Conservation (phyloP, 768 basidiomycete genomes). For the Lactarius pseudohatsudake region DNA sequence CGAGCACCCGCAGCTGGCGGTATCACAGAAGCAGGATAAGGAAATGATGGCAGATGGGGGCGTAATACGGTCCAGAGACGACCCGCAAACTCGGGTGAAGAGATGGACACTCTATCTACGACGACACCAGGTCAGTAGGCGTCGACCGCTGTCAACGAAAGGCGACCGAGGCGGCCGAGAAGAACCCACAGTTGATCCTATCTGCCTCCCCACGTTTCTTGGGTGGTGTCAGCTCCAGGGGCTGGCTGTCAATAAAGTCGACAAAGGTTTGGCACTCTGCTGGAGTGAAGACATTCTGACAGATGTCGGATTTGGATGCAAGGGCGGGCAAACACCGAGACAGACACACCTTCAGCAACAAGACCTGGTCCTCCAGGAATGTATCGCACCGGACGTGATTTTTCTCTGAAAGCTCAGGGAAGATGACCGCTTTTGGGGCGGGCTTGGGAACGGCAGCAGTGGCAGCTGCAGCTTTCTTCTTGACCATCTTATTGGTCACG, state of each 20-base stretch:
- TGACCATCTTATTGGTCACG: constrained; percentile 11
- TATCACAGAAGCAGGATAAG: constrained; percentile 39
- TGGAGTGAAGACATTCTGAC: constrained; percentile 54
- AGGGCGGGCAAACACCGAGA: neutral
- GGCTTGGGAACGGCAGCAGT: neutral
- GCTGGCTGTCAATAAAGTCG: constrained; percentile 57
- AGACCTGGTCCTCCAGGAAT: constrained; percentile 63
- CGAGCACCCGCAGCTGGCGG: constrained; percentile 35
- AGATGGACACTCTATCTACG: constrained; percentile 61
- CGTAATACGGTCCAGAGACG: constrained; percentile 48
- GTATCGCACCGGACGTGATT: constrained; percentile 15
- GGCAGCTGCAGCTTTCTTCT: constrained; percentile 4
- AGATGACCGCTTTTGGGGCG: constrained; percentile 7
- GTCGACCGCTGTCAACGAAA: neutral
- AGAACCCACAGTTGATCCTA: constrained; percentile 60
- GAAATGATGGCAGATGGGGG: constrained; percentile 61
- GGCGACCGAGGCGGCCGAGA: neutral
- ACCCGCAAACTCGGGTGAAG: constrained; percentile 57
- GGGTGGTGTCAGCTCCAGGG: constrained; percentile 65
- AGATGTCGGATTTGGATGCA: neutral
- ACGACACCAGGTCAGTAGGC: constrained; percentile 2
- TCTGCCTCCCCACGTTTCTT: constrained; percentile 74
- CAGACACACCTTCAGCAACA: constrained; percentile 54
- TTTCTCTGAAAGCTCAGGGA: constrained; percentile 22
- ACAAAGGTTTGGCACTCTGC: constrained; percentile 62